A percentile compares a stretch with the other conserved stretches of the same genome.
phyloP scores from a whole-genome alignment of 257 asterid species.

The Primulina tabacum region DNA sequence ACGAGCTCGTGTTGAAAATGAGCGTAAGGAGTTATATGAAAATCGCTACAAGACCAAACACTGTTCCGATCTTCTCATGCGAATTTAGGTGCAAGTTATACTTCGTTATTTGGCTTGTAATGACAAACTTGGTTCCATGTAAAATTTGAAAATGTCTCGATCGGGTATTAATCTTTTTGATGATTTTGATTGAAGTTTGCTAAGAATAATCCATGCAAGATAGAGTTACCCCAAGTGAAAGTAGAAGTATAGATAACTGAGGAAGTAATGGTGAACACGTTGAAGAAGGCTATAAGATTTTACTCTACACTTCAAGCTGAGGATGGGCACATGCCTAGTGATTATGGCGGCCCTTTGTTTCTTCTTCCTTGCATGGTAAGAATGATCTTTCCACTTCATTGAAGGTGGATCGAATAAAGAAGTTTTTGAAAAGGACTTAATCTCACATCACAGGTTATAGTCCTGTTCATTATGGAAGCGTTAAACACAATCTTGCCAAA shows the following conservation, averaged over 20 bases:
- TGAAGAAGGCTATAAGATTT: conserved; percentile 45
- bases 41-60: conserved; percentile 43
- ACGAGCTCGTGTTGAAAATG: conserved; percentile 36
- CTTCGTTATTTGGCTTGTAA: no score
- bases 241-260: conserved; percentile 42
- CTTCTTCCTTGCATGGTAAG: conserved; percentile 65
- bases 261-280: conserved; percentile 39
- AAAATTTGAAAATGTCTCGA: background rate
- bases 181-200: conserved; percentile 38
- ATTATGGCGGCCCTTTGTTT: conserved; percentile 77
- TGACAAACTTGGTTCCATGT: background rate
- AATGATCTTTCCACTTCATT: background rate
- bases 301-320: conserved; percentile 60
- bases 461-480: conserved; percentile 47
- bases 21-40: conserved; percentile 38
- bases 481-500: conserved; percentile 36
- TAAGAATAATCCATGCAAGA: conserved; percentile 29
- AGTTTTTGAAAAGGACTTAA: background rate
- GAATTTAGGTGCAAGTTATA: conserved; percentile 48
- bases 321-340: conserved; percentile 85
- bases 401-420: background rate
- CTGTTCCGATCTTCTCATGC: conserved; percentile 68
- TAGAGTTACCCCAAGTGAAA: conserved; percentile 21
- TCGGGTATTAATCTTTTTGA: background rate
- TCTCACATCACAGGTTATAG: conserved; percentile 44